Conservation (phyloP, 768 basidiomycete species). For the Russula sp. region DNA sequence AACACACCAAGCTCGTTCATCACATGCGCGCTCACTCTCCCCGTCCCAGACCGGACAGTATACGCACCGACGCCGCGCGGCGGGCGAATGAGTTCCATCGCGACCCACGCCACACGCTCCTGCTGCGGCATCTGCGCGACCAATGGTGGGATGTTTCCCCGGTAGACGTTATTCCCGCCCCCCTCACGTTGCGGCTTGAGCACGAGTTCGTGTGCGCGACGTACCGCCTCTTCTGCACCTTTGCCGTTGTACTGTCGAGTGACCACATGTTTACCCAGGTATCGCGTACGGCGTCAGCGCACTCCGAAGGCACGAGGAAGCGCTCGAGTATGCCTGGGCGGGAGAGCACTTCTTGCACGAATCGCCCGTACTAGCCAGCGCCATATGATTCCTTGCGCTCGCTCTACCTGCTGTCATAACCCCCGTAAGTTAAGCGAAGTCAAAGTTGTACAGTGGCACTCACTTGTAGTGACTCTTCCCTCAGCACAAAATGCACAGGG, state of each 20-base stretch:
- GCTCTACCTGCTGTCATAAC: too few relatives aligned
- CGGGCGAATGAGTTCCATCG: constrained; percentile 88
- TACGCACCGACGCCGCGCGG: constrained; percentile 69
- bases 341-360: constrained; percentile 86
- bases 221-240: constrained; percentile 52
- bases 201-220: constrained; percentile 57
- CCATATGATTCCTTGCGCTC: too few relatives aligned
- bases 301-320: constrained; percentile 54
- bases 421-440: too few relatives aligned
- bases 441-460: too few relatives aligned
- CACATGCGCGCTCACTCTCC: constrained; percentile 54
- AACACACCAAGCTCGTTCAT: constrained; percentile 92
- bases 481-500: too few relatives aligned
- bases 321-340: constrained; percentile 68
- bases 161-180: constrained; percentile 95
- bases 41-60: constrained; percentile 67
- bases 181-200: constrained; percentile 97
- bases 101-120: constrained; percentile 86
- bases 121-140: constrained; percentile 55
- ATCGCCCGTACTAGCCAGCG: too few relatives aligned
- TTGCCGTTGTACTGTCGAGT: constrained; percentile 45
- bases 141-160: constrained; percentile 75
- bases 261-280: constrained; percentile 93
- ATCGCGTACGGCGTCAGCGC: constrained; percentile 49
- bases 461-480: too few relatives aligned